These are phyloP conservation scores for Chlorociboria aeruginascens DNA, from an alignment of 495 filamentous ascomycete genomes.

Conservation along the genomic window DNA sequence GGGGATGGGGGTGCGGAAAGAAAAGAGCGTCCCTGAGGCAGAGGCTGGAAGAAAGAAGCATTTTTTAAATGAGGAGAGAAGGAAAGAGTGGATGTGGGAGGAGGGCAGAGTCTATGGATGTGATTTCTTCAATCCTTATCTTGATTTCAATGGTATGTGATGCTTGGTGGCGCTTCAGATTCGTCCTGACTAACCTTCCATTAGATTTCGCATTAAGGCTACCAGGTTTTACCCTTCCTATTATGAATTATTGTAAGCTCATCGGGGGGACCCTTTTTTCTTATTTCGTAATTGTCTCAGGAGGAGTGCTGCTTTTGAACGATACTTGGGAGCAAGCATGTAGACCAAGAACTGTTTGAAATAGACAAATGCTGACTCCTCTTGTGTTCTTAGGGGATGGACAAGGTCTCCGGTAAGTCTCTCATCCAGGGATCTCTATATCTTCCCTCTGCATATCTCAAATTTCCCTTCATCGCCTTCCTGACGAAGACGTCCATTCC, in stretches of 20 bases:
- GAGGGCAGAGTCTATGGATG: slow-evolving; percentile 47
- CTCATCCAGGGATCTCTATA: neutral
- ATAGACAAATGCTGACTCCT: too few relatives aligned
- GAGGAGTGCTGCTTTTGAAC: too few relatives aligned
- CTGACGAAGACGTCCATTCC: neutral
- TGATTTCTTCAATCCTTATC: slow-evolving; percentile 89
- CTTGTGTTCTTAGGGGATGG: slow-evolving; percentile 41
- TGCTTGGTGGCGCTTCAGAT: neutral
- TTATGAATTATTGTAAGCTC: slow-evolving; percentile 49
- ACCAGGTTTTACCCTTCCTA: slow-evolving; percentile 65
- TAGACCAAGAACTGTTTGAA: too few relatives aligned
- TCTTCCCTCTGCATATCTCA: slow-evolving; percentile 1
- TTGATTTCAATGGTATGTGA: slow-evolving; percentile 62
- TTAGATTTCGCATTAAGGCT: slow-evolving; percentile 64
- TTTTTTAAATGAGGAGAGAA: slow-evolving; percentile 42
- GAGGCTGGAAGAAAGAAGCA: slow-evolving; percentile 47
- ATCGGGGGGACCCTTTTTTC: too few relatives aligned
- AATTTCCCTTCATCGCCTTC: neutral
- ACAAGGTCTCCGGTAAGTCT: slow-evolving; percentile 36
- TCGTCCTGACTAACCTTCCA: neutral
- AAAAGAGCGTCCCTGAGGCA: slow-evolving; percentile 37
- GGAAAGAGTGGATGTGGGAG: slow-evolving; percentile 37
- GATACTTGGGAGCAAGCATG: too few relatives aligned
- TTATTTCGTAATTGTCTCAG: too few relatives aligned
- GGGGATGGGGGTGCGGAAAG: slow-evolving; percentile 36